phyloP scores from a whole-genome alignment of 371 early-diverging fungal genomes.

The Lichtheimia corymbifera region DNA sequence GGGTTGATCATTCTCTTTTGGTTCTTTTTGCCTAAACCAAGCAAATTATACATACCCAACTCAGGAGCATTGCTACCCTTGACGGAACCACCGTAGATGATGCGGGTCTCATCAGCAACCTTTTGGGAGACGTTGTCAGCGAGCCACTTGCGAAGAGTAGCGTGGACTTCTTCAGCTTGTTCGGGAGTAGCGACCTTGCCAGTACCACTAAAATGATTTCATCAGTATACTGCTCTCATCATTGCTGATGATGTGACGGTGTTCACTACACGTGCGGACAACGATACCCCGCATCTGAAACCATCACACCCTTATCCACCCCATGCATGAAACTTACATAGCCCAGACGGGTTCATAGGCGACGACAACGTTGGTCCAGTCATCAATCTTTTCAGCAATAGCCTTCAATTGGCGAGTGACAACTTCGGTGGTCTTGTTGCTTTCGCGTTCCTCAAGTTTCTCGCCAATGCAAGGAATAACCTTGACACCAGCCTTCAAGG shows the following conservation, averaged over 20 bases:
- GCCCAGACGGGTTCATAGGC: conserved; percentile 99
- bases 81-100: conserved; percentile 95
- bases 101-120: conserved; percentile 87
- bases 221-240: not conserved
- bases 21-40: too few species aligned
- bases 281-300: too few species aligned
- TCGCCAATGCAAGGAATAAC: conserved; percentile 99
- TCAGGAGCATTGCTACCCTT: conserved; percentile 85
- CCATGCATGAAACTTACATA: conserved; percentile 38
- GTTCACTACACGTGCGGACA: too few species aligned
- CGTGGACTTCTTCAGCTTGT: conserved; percentile 97
- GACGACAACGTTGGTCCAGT: conserved; percentile 94
- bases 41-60: conserved; percentile 59
- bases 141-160: conserved; percentile 88
- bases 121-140: conserved; percentile 75
- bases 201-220: conserved; percentile 70
- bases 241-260: too few species aligned
- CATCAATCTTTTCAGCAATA: conserved; percentile 67
- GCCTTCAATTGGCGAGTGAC: conserved; percentile 90
- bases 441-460: conserved; percentile 92
- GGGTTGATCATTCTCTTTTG: too few species aligned
- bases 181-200: conserved; percentile 97
- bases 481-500: conserved; percentile 85
- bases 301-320: too few species aligned
- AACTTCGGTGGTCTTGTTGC: conserved; percentile 82